phyloP scores from a whole-genome alignment of 176 grass and related monocot genomes.

The Bromus sterilis region DNA sequence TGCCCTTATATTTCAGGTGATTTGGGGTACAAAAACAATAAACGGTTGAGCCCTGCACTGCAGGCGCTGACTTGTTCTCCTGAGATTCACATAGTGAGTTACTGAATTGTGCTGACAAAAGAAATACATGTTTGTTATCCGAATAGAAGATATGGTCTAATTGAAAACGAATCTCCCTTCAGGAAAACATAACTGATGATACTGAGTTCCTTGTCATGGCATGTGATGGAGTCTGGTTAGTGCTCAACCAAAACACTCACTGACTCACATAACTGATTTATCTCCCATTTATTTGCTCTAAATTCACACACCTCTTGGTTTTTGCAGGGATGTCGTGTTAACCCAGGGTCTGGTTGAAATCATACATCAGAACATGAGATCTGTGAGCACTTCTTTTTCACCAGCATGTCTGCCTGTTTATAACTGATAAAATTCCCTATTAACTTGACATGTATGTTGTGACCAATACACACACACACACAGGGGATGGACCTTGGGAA shows the following conservation, averaged over 20 bases:
- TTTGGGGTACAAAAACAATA: constrained; percentile 13
- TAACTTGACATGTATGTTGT: constrained; percentile 11
- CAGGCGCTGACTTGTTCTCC: constrained; percentile 35
- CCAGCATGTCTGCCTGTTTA: neutral
- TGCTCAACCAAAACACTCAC: neutral
- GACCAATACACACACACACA: neutral
- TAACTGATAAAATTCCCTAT: neutral
- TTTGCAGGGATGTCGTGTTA: constrained; percentile 29
- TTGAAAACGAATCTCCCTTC: neutral
- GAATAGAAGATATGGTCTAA: too few relatives aligned
- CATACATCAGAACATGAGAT: neutral
- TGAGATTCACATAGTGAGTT: constrained; percentile 31
- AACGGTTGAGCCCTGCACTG: neutral
- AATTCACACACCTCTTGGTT: neutral
- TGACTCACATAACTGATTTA: neutral
- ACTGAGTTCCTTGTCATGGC: constrained; percentile 47
- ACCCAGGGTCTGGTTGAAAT: constrained; percentile 22
- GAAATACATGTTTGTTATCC: too few relatives aligned
- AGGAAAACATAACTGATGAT: constrained; percentile 28
- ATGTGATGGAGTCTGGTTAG: constrained; percentile 71
- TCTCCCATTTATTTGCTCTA: neutral
- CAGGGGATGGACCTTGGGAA: neutral
- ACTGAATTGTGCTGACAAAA: too few relatives aligned
- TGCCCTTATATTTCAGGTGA: constrained; percentile 33
- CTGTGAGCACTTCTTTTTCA: constrained; percentile 15